Evolutionary conservation across 164 flowering plant genomes (phyloP), one percentile per base, ranked within the genome.

Genomic region (Warburgia ugandensis): DNA sequence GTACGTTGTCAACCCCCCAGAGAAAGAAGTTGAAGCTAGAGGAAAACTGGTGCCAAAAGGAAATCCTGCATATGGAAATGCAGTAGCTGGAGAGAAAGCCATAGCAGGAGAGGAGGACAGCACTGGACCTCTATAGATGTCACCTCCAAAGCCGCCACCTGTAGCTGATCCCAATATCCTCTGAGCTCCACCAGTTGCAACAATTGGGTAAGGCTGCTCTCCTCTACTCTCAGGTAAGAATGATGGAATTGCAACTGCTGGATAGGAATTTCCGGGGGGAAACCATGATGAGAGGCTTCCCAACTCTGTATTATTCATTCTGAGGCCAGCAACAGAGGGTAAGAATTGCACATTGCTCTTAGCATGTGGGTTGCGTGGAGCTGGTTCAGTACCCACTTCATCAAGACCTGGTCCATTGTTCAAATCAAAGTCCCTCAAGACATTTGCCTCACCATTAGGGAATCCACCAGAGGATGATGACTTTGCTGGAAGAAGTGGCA

Each of bases 391-490:
- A 35, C 65, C 48, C 28, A 53, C 55, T 43, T 84, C 96, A 64
- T 85, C 95, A 69, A 64, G 54, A 14, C 52, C 62, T 16, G 96
- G 95, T 0, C 96, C 96, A 74, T 83, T 65, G 56, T 92, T 92
- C 70, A 88, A 70, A 75, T 88, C 96, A 57, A 92, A 88, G 60
- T 81, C 74, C 67, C 94, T 74, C 32, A 55, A 39, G 30, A 38
- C 68, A 56, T 66, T 73, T n/a, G 50, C 63, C 54, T 70, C 86
- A 45, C 76, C 71, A 67, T 64, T 72, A 20, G 78, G 53, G 23
- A 64, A 38, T 28, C 64, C 71, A 49, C 65, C 45, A 5, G 79
- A 64, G 38, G 64, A 51, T 26, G 72, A 52, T 3, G 76, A 54
- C 44, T 57, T 65, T 19, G 31, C 52, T 1, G 73, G 53, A 62